A percentile compares a stretch with the other conserved stretches of the same genome.
Conservation (phyloP, 441 rosid genomes). For the Gossypium davidsonii region DNA sequence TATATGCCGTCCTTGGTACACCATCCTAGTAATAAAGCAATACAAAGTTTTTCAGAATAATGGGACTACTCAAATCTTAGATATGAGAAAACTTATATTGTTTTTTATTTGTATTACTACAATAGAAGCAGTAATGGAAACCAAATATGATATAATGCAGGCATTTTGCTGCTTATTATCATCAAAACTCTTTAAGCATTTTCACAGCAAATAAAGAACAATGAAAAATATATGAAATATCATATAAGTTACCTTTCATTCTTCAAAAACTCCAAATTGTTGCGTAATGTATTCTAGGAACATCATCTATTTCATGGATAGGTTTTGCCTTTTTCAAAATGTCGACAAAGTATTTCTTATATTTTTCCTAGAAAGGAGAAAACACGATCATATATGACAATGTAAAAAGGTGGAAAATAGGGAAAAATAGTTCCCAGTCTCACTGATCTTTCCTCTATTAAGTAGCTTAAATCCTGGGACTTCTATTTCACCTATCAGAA, state of each 20-base stretch:
- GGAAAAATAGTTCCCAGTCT: constrained; percentile 1
- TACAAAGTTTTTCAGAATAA: background rate
- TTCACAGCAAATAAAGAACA: background rate
- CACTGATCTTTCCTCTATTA: constrained; percentile 54
- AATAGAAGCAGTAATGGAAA: background rate
- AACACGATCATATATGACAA: constrained; percentile 6
- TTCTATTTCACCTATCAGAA: constrained; percentile 74
- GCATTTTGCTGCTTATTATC: background rate
- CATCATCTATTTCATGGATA: constrained; percentile 56
- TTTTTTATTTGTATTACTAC: background rate
- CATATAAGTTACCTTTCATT: constrained; percentile 69
- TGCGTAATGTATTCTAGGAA: constrained; percentile 61
- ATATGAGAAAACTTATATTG: background rate
- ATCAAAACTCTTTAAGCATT: background rate
- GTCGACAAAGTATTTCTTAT: constrained; percentile 46
- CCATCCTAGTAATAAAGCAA: constrained; percentile 51
- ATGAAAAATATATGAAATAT: background rate
- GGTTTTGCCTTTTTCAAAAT: constrained; percentile 65
- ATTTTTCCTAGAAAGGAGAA: constrained; percentile 56
- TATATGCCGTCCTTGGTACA: constrained; percentile 81
- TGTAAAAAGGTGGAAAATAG: constrained; percentile 5
- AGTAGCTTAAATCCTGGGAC: constrained; percentile 76
- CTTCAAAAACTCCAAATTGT: constrained; percentile 84
- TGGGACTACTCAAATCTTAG: background rate
- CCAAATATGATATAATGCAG: background rate